phyloP scores from a whole-genome alignment of 202 grass and related monocot genomes.

The Cymbopogon flexuosus region DNA sequence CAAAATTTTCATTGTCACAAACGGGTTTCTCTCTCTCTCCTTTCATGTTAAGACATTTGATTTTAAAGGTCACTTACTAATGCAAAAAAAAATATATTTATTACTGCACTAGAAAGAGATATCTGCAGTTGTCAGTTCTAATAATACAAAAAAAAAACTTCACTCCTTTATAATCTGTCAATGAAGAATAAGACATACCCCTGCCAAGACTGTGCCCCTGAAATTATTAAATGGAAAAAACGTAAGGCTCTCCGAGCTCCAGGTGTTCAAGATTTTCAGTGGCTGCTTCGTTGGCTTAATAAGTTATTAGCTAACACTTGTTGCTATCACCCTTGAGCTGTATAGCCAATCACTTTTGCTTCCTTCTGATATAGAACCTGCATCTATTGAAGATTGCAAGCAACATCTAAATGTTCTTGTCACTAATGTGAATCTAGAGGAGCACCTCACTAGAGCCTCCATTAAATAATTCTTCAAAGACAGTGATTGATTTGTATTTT shows the following conservation, averaged over 20 bases:
- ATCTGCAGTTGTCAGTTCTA: not conserved
- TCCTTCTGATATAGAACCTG: slow-evolving; percentile 27
- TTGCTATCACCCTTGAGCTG: slow-evolving; percentile 29
- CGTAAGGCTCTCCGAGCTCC: slow-evolving; percentile 19
- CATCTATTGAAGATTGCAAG: slow-evolving; percentile 10
- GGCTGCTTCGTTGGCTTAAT: not conserved
- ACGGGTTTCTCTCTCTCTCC: not conserved
- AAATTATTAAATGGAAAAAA: slow-evolving; percentile 22
- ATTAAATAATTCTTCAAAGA: not conserved
- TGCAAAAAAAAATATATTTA: not conserved
- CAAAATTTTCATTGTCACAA: not conserved
- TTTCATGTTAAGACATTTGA: not conserved
- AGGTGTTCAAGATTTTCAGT: slow-evolving; percentile 32
- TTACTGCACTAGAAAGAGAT: not conserved
- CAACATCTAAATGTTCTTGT: not conserved
- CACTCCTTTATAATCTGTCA: not conserved
- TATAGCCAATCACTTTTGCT: slow-evolving; percentile 26
- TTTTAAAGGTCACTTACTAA: not conserved
- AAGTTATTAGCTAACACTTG: slow-evolving; percentile 6
- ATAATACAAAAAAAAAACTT: not conserved
- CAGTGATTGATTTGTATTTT: not conserved
- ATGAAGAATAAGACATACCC: not conserved
- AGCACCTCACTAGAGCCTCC: not conserved
- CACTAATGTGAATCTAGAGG: not conserved
- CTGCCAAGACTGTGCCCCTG: not conserved